phyloP scores from a whole-genome alignment of 805 yeast genomes.

The Wickerhamiella siamensis region DNA sequence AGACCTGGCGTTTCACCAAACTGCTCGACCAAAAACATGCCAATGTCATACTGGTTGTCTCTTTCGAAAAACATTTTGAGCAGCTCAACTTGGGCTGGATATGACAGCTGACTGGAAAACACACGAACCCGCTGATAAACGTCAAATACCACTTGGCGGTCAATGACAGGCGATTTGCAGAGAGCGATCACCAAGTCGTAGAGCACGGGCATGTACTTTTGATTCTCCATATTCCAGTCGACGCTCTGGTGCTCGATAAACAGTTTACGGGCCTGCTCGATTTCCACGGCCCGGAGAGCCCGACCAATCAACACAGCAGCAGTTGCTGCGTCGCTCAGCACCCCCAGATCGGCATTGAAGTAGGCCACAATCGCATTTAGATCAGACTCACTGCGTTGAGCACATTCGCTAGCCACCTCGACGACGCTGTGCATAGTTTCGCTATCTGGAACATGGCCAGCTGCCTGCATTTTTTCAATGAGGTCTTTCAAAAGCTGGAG shows the following conservation, averaged over 20 bases:
- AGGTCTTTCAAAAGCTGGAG: constrained; percentile 7
- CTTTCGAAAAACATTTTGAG: constrained; percentile 25
- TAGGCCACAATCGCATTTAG: constrained; percentile 16
- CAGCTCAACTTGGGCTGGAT: constrained; percentile 29
- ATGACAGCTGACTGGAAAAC: constrained; percentile 28
- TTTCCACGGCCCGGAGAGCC: constrained; percentile 21
- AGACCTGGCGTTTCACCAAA: constrained; percentile 24
- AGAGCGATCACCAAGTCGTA: constrained; percentile 22
- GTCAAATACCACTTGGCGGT: constrained; percentile 20
- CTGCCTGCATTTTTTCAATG: constrained; percentile 11
- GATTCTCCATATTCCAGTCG: constrained; percentile 31
- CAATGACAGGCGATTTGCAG: constrained; percentile 19
- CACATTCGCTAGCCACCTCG: constrained; percentile 18
- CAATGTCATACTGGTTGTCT: constrained; percentile 29
- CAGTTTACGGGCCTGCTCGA: constrained; percentile 22
- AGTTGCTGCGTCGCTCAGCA: constrained; percentile 27
- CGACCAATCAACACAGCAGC: constrained; percentile 27
- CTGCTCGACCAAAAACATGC: constrained; percentile 31
- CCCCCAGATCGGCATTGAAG: constrained; percentile 24
- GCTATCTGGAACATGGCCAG: constrained; percentile 16
- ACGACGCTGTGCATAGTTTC: constrained; percentile 18
- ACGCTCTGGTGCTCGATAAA: constrained; percentile 30
- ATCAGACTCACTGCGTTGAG: constrained; percentile 17
- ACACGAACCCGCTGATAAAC: constrained; percentile 31
- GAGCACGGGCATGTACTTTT: constrained; percentile 15